phyloP scores from a whole-genome alignment of 163 green algal genomes.

The Chlamydomonas reinhardtii region DNA sequence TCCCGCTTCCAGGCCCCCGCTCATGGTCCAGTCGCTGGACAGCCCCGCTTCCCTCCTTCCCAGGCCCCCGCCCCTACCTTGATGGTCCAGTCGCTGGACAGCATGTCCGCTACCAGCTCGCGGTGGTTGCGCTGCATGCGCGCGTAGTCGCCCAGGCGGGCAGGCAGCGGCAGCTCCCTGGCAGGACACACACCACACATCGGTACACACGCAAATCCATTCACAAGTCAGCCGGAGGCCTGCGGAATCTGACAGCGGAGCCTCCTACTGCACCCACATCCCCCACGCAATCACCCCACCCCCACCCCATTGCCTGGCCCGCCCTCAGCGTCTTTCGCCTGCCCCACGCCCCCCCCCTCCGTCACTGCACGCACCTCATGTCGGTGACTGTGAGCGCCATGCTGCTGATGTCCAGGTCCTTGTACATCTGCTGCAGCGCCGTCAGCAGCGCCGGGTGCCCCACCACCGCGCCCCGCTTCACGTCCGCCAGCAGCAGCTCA shows the following conservation, averaged over 20 bases:
- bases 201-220: not conserved
- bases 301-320: too few species aligned
- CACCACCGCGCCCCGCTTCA: conserved; percentile 40
- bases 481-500: conserved; percentile 45
- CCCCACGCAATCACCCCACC: too few species aligned
- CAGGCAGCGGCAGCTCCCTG: conserved; percentile 61
- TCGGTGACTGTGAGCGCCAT: conserved; percentile 34
- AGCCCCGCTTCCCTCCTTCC: too few species aligned
- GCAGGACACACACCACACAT: not conserved
- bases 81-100: conserved; percentile 78
- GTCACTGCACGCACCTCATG: conserved; percentile 1
- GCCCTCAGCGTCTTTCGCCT: too few species aligned
- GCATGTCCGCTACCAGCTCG: conserved; percentile 64
- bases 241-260: too few species aligned
- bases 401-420: conserved; percentile 49
- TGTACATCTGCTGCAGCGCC: conserved; percentile 61
- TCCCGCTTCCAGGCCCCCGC: too few species aligned
- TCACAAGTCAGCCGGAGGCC: too few species aligned
- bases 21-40: too few species aligned
- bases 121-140: conserved; percentile 66
- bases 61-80: conserved; percentile 63
- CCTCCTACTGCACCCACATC: too few species aligned
- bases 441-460: conserved; percentile 54
- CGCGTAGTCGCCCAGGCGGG: conserved; percentile 65
- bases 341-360: too few species aligned